These are phyloP conservation scores for Candida dajiaensis DNA, from an alignment of 805 yeast genomes.

Conservation along the genomic window DNA sequence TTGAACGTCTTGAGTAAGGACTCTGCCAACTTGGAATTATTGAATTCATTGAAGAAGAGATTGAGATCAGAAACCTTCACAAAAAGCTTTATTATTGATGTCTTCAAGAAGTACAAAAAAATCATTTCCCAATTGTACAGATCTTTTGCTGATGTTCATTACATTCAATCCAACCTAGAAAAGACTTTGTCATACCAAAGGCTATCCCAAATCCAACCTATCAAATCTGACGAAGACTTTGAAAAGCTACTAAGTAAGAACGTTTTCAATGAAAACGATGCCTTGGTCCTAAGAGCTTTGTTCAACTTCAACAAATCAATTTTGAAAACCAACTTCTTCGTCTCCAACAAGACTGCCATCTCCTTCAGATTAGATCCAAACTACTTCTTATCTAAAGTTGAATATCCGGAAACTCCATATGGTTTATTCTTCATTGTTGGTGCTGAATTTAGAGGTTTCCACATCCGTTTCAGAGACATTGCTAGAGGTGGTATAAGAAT, in stretches of 20 bases:
- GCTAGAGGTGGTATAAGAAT: conserved; percentile 98
- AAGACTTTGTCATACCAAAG: conserved; percentile 85
- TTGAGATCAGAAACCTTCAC: conserved; percentile 92
- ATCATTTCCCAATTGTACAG: conserved; percentile 80
- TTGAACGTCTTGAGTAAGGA: conserved; percentile 54
- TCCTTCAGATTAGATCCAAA: conserved; percentile 84
- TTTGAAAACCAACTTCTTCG: conserved; percentile 89
- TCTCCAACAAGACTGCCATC: conserved; percentile 90
- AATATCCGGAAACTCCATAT: conserved; percentile 88
- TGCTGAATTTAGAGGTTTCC: conserved; percentile 95
- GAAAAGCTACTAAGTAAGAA: conserved; percentile 57
- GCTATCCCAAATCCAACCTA: conserved; percentile 69
- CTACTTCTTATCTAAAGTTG: conserved; percentile 71
- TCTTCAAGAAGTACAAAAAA: conserved; percentile 62
- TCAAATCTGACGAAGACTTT: conserved; percentile 70
- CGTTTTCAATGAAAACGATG: conserved; percentile 72
- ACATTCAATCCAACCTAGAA: conserved; percentile 62
- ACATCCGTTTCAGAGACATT: conserved; percentile 91
- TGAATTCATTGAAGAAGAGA: conserved; percentile 77
- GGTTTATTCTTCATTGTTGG: conserved; percentile 97
- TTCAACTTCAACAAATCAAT: conserved; percentile 80
- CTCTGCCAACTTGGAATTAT: conserved; percentile 68
- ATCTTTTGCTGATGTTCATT: conserved; percentile 87
- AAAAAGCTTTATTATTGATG: conserved; percentile 72
- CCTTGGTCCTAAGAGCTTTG: conserved; percentile 74